Conservation (phyloP, 768 basidiomycete species). For the Trametes gibbosa region DNA sequence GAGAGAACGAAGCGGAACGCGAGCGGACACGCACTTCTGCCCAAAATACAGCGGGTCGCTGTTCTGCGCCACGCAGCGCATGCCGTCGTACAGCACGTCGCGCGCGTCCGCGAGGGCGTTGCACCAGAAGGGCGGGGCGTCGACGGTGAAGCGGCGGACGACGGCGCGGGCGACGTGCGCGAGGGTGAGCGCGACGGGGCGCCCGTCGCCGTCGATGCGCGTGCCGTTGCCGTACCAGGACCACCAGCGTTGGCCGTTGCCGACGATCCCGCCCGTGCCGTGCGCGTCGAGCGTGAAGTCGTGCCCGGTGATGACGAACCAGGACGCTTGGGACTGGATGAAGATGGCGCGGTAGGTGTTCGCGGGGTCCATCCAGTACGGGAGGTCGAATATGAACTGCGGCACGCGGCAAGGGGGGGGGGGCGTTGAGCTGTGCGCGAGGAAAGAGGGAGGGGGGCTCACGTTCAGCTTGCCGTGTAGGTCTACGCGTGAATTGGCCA, state of each 20-base stretch:
- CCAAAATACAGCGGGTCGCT: slow-evolving; percentile 47
- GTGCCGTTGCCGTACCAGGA: slow-evolving; percentile 46
- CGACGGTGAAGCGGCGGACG: slow-evolving; percentile 49
- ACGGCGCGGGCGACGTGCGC: slow-evolving; percentile 41
- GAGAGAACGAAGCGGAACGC: neutral
- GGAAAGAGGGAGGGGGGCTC: slow-evolving; percentile 6
- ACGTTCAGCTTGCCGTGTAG: slow-evolving; percentile 43
- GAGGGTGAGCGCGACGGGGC: slow-evolving; percentile 54
- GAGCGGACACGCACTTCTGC: slow-evolving; percentile 40
- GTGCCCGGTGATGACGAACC: slow-evolving; percentile 58
- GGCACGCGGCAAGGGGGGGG: neutral
- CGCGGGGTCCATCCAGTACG: slow-evolving; percentile 52
- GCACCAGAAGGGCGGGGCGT: slow-evolving; percentile 60
- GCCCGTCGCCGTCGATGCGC: slow-evolving; percentile 52
- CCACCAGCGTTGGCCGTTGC: slow-evolving; percentile 65
- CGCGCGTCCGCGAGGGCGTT: slow-evolving; percentile 51
- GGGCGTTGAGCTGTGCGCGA: neutral
- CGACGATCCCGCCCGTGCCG: slow-evolving; percentile 53
- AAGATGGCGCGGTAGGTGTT: slow-evolving; percentile 62
- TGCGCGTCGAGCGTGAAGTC: slow-evolving; percentile 57
- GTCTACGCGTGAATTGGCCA: slow-evolving; percentile 42
- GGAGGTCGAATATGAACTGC: slow-evolving; percentile 52
- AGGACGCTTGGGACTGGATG: slow-evolving; percentile 62
- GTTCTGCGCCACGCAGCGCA: slow-evolving; percentile 57
- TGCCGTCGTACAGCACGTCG: slow-evolving; percentile 52